Conservation (phyloP, 169 alveolate genomes). For the Fabrea salina region DNA sequence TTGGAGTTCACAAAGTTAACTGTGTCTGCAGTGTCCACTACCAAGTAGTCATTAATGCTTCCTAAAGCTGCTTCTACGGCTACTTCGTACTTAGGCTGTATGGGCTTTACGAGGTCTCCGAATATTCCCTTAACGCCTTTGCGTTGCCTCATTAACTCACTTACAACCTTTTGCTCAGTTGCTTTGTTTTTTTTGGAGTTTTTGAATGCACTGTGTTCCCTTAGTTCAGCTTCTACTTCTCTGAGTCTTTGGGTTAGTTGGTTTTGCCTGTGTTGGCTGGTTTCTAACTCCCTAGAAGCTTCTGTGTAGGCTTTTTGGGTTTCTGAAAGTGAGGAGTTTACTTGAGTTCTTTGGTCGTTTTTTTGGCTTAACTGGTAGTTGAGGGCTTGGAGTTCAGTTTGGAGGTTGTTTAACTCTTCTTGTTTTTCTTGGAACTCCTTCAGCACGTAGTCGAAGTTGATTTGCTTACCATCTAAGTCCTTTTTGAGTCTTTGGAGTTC, state of each 20-base stretch:
- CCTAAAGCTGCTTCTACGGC: constrained; percentile 69
- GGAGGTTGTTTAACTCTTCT: neutral
- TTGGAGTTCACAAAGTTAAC: constrained; percentile 57
- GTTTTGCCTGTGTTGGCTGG: neutral
- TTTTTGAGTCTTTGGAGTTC: constrained; percentile 4
- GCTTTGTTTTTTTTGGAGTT: constrained; percentile 42
- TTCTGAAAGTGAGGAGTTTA: neutral
- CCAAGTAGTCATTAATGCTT: constrained; percentile 54
- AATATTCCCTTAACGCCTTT: constrained; percentile 66
- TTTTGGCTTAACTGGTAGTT: neutral
- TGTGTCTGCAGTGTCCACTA: constrained; percentile 63
- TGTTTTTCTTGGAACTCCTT: neutral
- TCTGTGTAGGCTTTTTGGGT: neutral
- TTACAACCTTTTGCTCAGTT: constrained; percentile 50
- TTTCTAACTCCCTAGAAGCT: neutral
- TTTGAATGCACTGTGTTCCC: constrained; percentile 30
- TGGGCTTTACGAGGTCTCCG: constrained; percentile 62
- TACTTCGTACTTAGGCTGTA: constrained; percentile 57
- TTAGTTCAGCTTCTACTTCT: neutral
- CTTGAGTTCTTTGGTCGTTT: neutral
- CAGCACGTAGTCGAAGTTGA: neutral
- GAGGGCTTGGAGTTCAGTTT: neutral
- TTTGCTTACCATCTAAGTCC: constrained; percentile 5
- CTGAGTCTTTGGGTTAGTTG: neutral
- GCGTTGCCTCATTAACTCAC: constrained; percentile 59